Conservation (phyloP, 2,329 filamentous ascomycete genomes). For the Aspergillus ustus region DNA sequence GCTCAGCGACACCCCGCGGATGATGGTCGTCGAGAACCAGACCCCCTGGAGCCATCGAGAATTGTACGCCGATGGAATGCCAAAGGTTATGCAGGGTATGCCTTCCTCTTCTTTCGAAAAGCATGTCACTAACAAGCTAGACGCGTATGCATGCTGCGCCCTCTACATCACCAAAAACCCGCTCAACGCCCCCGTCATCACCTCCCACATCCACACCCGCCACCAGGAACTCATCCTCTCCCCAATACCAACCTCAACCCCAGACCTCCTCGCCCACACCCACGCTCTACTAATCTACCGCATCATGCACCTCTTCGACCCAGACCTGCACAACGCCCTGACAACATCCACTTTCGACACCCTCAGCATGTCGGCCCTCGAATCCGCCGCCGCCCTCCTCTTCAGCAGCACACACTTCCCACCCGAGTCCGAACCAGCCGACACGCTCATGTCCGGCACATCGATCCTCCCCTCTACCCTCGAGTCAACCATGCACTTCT, state of each 20-base stretch:
- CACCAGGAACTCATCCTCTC: conserved; percentile 50
- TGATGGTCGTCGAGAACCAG: conserved; percentile 55
- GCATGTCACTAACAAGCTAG: conserved; percentile 34
- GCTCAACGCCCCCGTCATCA: conserved; percentile 54
- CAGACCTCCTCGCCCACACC: conserved; percentile 48
- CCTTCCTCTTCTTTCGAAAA: not conserved
- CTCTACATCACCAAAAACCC: conserved; percentile 57
- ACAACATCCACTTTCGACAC: conserved; percentile 47
- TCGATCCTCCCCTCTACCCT: conserved; percentile 37
- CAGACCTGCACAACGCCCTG: conserved; percentile 50
- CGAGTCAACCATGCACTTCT: conserved; percentile 51
- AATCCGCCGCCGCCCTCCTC: conserved; percentile 27
- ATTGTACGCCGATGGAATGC: conserved; percentile 60
- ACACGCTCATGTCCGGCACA: conserved; percentile 10
- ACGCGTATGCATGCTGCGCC: conserved; percentile 59
- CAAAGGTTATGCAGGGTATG: conserved; percentile 55
- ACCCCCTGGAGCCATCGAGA: conserved; percentile 60
- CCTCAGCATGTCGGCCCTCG: conserved; percentile 31
- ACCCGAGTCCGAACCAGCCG: not conserved
- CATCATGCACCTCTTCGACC: conserved; percentile 57
- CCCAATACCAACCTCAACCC: conserved; percentile 27
- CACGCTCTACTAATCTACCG: conserved; percentile 58
- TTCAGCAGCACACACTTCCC: conserved; percentile 27
- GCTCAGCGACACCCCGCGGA: conserved; percentile 48
- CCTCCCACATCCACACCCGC: conserved; percentile 53